Evolutionary conservation across 2,329 filamentous ascomycete genomes (phyloP).

Genomic region (Claviceps monticola): DNA sequence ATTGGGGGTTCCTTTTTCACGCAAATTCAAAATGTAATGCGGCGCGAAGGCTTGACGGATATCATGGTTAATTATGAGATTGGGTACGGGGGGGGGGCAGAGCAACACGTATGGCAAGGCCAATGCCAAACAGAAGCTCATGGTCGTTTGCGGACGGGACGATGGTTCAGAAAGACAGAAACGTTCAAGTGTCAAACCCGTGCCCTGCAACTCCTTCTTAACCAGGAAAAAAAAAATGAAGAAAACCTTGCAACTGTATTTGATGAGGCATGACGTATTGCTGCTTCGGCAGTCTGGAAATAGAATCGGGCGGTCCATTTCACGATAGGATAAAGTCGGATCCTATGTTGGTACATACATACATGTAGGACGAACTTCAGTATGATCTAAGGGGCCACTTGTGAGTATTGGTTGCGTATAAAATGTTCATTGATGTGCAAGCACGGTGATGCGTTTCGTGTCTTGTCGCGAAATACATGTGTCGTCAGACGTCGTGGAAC

Average conservation of each 20-base stretch:
- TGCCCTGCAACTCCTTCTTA: not conserved
- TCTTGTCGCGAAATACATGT: too few relatives aligned
- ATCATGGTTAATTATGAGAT: not conserved
- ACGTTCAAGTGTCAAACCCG: too few relatives aligned
- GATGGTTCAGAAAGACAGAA: conserved; percentile 11
- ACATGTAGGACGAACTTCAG: too few relatives aligned
- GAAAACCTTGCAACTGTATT: conserved; percentile 11
- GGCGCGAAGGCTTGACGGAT: not conserved
- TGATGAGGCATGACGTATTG: conserved; percentile 25
- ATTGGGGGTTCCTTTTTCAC: conserved; percentile 10
- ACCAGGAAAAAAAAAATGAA: conserved; percentile 18
- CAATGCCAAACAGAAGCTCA: too few relatives aligned
- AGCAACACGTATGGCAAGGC: not conserved
- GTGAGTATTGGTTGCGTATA: too few relatives aligned
- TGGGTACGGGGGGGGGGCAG: not conserved
- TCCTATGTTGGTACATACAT: conserved; percentile 12
- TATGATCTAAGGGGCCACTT: too few relatives aligned
- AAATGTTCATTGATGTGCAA: too few relatives aligned
- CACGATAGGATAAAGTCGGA: conserved; percentile 21
- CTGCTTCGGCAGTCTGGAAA: conserved; percentile 24
- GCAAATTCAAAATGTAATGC: conserved; percentile 2
- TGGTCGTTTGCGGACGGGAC: conserved; percentile 14
- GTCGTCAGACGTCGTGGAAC: too few relatives aligned
- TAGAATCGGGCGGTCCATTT: conserved; percentile 17
- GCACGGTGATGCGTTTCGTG: too few relatives aligned